Base-by-base conservation (phyloP, 331 rosid species). In the Arachis monticola region DNA sequence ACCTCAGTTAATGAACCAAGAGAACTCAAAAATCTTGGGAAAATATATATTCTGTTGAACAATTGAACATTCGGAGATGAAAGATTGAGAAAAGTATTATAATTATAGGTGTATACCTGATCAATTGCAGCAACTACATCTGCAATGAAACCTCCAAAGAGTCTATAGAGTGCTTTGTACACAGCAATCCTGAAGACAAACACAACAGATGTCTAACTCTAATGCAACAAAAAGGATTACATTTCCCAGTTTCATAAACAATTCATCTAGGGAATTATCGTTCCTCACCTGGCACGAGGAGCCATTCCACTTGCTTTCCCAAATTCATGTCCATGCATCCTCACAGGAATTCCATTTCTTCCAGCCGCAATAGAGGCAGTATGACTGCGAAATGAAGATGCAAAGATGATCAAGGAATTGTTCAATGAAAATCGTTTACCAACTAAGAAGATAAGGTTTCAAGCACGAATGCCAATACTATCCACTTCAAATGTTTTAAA, bases 291-390 rank as follows among this genome's bases (percentile, higher is more conserved):
- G 67, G 99, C 97, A 77, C 98, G 98, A 48, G 99, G 99, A 83
- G 99, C 99, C 99, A 95, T 95, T 80, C 99, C 99, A 77, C 99
- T 95, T 55, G 99, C 99, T 85, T 85, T 95, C 45, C 99, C 99
- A 77, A 92, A 90, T 84, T 95, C 99, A 84, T 92, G 89, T 51
- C 99, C 99, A 63, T 90, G 60, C 91, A 95, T 74, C 87, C 92
- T 89, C 74, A 95, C 98, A 72, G 98, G 96, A 67, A 95, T 87
- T 78, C 99, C 99, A 81, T 92, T 95, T 84, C 95, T 92, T 73
- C 99, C 99, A n/a, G 99, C 99, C 68, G 99, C 99, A 85, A 95
- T 95, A 76, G 99, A 87, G 69, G 99, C 98, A 55, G 99, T 95
- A 79, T 95, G 99, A 86, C 99, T 95, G 94, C 80, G 65, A 77